Percentiles rank a stretch among this genome's conserved stretches.
phyloP scores from a whole-genome alignment of 192 early-diverging fungal species.

The Phlyctochytrium arcticum region DNA sequence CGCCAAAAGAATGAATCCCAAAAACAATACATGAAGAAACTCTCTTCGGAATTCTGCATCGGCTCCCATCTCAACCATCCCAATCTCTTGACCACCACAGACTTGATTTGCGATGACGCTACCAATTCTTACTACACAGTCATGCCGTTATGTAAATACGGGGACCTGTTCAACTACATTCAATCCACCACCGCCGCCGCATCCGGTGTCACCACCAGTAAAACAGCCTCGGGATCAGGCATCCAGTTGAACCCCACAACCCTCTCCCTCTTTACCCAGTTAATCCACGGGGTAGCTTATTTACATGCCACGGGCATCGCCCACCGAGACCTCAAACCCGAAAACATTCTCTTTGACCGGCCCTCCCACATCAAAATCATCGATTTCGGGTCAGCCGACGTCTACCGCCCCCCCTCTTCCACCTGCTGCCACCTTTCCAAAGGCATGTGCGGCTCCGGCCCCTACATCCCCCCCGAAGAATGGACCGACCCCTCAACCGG shows the following conservation, averaged over 20 bases:
- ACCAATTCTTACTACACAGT: conserved; percentile 43
- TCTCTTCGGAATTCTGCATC: conserved; percentile 19
- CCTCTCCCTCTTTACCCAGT: conserved; percentile 79
- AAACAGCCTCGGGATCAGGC: conserved; percentile 1
- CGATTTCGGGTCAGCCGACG: conserved; percentile 93
- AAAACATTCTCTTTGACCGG: conserved; percentile 78
- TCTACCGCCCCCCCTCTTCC: conserved; percentile 75
- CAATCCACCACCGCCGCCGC: conserved; percentile 20
- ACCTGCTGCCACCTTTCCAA: conserved; percentile 10
- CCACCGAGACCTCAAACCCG: conserved; percentile 62
- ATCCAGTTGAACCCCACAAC: too few species aligned
- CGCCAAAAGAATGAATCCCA: not conserved
- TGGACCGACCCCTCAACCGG: conserved; percentile 48
- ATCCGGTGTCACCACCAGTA: conserved; percentile 16
- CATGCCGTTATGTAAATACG: conserved; percentile 85
- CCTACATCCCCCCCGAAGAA: conserved; percentile 93
- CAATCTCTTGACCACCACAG: conserved; percentile 11
- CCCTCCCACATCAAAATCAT: conserved; percentile 80
- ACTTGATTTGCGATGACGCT: conserved; percentile 6
- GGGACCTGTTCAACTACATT: conserved; percentile 77
- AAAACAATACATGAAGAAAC: conserved; percentile 14
- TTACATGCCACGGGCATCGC: conserved; percentile 86
- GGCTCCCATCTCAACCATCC: conserved; percentile 9
- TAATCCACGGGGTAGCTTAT: conserved; percentile 78
- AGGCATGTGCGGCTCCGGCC: conserved; percentile 27